These are phyloP conservation scores for Astrocystis sublimbata DNA, from an alignment of 495 filamentous ascomycete species.

Conservation along the genomic window DNA sequence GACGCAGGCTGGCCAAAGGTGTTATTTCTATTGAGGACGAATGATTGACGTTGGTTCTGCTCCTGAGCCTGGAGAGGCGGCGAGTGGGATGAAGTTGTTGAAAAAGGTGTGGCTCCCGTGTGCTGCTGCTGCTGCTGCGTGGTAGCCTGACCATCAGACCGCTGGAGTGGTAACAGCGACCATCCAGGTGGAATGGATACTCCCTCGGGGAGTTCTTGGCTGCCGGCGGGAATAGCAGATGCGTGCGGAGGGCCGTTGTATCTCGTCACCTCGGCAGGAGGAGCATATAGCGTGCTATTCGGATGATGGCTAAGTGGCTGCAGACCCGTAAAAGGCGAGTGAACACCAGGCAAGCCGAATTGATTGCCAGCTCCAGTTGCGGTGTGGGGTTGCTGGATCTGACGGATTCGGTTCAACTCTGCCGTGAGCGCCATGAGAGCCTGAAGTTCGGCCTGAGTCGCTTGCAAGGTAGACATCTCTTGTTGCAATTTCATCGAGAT, in stretches of 20 bases:
- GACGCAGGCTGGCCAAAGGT: too few relatives aligned
- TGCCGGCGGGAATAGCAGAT: constrained; percentile 60
- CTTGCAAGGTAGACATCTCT: constrained; percentile 46
- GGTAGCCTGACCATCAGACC: constrained; percentile 46
- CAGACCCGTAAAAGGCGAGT: constrained; percentile 17
- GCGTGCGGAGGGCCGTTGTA: constrained; percentile 42
- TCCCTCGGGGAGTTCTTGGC: constrained; percentile 69
- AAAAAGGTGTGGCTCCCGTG: constrained; percentile 15
- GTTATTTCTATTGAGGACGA: constrained; percentile 1
- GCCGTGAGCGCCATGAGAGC: constrained; percentile 52
- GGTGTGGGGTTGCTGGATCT: constrained; percentile 30
- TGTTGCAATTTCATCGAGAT: constrained; percentile 67
- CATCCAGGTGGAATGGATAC: constrained; percentile 74
- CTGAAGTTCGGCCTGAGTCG: constrained; percentile 56
- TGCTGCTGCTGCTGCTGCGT: too few relatives aligned
- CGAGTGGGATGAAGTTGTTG: constrained; percentile 20
- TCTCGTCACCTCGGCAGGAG: constrained; percentile 41
- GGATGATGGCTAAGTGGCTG: constrained; percentile 25
- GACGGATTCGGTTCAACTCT: constrained; percentile 42
- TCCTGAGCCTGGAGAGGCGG: constrained; percentile 1
- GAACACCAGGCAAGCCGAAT: constrained; percentile 25
- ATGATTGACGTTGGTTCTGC: background rate
- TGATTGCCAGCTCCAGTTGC: constrained; percentile 26
- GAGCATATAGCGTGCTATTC: constrained; percentile 24
- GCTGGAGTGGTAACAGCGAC: constrained; percentile 69